A percentile compares a stretch with the other conserved stretches of the same genome.
These are phyloP conservation scores for Daldinia loculata DNA, from an alignment of 495 filamentous ascomycete genomes.

Conservation along the genomic window DNA sequence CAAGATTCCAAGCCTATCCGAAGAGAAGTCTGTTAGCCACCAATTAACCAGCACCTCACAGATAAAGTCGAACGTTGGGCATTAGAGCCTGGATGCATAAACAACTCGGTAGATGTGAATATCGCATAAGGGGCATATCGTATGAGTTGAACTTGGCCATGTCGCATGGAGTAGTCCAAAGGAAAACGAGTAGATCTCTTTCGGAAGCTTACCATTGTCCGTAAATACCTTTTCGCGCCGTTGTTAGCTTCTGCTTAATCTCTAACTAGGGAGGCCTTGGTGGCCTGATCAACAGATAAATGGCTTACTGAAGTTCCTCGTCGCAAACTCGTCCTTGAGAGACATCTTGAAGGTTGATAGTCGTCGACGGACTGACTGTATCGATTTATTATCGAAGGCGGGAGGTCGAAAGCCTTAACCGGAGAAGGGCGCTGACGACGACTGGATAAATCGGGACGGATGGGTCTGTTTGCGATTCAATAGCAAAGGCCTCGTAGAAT, in stretches of 20 bases:
- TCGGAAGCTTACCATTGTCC: constrained; percentile 88
- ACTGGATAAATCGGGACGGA: constrained; percentile 30
- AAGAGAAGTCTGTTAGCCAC: constrained; percentile 33
- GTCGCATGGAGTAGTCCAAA: constrained; percentile 1
- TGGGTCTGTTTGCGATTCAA: constrained; percentile 30
- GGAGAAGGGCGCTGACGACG: constrained; percentile 27
- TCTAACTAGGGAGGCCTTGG: constrained; percentile 1
- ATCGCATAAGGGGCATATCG: constrained; percentile 7
- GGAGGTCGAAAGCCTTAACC: neutral
- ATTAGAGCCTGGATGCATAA: neutral
- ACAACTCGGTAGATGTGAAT: neutral
- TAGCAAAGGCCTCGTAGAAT: neutral
- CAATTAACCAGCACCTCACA: neutral
- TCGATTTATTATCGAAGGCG: constrained; percentile 21
- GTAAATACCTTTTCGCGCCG: constrained; percentile 81
- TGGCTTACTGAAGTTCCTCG: constrained; percentile 95
- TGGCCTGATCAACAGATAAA: constrained; percentile 9
- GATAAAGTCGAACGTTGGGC: neutral
- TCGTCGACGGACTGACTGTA: neutral
- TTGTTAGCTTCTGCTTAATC: constrained; percentile 29
- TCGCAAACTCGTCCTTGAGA: constrained; percentile 80
- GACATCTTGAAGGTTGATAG: constrained; percentile 53
- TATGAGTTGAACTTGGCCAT: neutral
- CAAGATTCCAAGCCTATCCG: constrained; percentile 85
- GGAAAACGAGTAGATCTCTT: neutral